phyloP scores from a whole-genome alignment of 306 rosid genomes.

The Inga leiocalycina region DNA sequence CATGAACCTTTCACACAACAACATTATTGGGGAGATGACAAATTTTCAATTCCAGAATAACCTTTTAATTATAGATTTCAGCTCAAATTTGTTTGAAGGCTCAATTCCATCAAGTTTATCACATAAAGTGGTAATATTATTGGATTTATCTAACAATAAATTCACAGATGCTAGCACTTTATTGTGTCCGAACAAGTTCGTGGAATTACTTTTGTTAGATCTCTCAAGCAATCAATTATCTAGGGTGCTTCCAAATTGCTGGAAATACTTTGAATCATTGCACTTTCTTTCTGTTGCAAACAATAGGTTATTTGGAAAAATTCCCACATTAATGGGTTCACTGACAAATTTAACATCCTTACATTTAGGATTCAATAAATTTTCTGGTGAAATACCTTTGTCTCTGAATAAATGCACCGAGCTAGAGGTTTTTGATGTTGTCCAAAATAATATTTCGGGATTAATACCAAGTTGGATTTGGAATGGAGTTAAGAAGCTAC shows the following conservation, averaged over 20 bases:
- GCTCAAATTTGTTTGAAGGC: not conserved
- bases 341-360: not conserved
- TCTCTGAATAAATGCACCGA: not conserved
- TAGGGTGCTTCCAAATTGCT: not conserved
- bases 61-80: not conserved
- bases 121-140: rapidly evolving
- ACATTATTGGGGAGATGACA: not conserved
- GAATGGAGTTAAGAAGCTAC: not conserved
- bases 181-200: not conserved
- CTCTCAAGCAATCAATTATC: not conserved
- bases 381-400: slow-evolving; percentile 1
- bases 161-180: not conserved
- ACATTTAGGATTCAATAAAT: not conserved
- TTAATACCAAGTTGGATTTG: not conserved
- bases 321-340: not conserved
- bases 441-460: not conserved
- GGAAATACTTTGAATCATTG: not conserved
- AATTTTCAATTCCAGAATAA: rapidly evolving
- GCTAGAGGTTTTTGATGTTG: not conserved
- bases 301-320: not conserved
- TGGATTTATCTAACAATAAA: not conserved
- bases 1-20: not conserved
- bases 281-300: not conserved
- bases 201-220: rapidly evolving
- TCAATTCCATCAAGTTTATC: not conserved